phyloP scores from a whole-genome alignment of 2,329 filamentous ascomycete genomes.

The Alternaria sp. region DNA sequence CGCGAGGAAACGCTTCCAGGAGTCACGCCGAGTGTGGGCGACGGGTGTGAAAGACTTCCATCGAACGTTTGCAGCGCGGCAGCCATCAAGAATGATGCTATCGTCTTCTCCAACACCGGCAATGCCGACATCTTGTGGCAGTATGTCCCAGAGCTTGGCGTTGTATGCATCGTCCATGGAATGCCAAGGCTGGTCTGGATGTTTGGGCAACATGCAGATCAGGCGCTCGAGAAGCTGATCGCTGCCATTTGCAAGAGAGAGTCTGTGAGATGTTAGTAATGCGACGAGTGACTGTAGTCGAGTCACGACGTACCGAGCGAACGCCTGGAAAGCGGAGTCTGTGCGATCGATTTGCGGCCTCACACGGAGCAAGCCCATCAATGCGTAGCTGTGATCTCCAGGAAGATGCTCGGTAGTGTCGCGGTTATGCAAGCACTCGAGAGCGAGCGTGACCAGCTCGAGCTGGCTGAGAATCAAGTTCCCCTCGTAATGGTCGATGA shows the following conservation, averaged over 20 bases:
- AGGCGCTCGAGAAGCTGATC: conserved; percentile 55
- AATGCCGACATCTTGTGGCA: conserved; percentile 50
- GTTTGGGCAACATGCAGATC: conserved; percentile 51
- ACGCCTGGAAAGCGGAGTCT: conserved; percentile 57
- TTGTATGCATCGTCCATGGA: conserved; percentile 51
- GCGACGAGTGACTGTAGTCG: neutral
- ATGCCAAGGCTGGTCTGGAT: conserved; percentile 48
- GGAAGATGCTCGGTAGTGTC: conserved; percentile 46
- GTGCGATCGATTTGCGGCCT: conserved; percentile 48
- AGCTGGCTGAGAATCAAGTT: conserved; percentile 50
- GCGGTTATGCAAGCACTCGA: conserved; percentile 51
- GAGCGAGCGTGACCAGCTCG: conserved; percentile 51
- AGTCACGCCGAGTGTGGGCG: conserved; percentile 31
- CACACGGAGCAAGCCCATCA: conserved; percentile 55
- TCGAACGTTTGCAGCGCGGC: conserved; percentile 50
- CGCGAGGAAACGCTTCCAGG: conserved; percentile 36
- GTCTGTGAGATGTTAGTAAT: conserved; percentile 19
- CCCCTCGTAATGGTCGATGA: conserved; percentile 57
- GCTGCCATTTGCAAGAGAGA: conserved; percentile 56
- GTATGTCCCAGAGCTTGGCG: conserved; percentile 55
- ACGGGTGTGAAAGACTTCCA: conserved; percentile 53
- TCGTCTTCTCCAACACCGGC: conserved; percentile 51
- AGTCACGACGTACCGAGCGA: conserved; percentile 44
- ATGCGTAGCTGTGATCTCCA: conserved; percentile 54
- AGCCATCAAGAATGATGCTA: conserved; percentile 54